Base-by-base conservation (phyloP, 2,329 filamentous ascomycete species). In the Sporothrix sp. region DNA sequence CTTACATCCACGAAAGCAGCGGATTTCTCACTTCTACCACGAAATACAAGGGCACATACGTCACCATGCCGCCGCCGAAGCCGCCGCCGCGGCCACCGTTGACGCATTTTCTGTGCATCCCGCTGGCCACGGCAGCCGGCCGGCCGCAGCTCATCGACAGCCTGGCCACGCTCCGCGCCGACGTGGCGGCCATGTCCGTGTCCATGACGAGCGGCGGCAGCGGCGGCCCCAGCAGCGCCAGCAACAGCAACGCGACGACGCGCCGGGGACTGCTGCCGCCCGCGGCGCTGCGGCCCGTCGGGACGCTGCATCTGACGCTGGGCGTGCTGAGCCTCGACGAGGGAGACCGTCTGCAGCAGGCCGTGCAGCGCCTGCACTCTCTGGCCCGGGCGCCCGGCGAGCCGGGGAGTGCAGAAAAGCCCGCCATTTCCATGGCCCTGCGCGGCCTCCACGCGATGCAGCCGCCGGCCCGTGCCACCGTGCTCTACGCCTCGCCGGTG, bases 241-340 rank as follows among this genome's bases (percentile, higher is more conserved):
- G 32, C 38, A 28, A 48, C 50, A 28, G 71, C 6, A 48, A 40
- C 27, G 33, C 48, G n/a, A 36, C 30, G 4, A 36, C 48, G 8
- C 37, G 39, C 3, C 50, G 48, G 11, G 40, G 42, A 2, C n/a
- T n/a, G 9, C 68, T 91, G 9, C 84, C 85, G 0, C 63, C 71
- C 28, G 75, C 75, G 50, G 87, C 88, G 2, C 69, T 95, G 46
- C 73, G 89, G 25, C 88, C 88, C 0, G 67, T 87, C 0, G 86
- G 87, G 0, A 89, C 88, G 1, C 66, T 96, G 43, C 91, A 97
- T 66, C 70, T 95, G 3, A 96, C 90, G 0, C 72, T 96, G 0
- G 90, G 89, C 0, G 85, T 94, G 1, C 90, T 96, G 85, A 84
- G 77, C 56, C 74, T 95, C 9, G 66, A n/a, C 30, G 11, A 50